These are phyloP conservation scores for Pseudocohnilembus persalinus DNA, from an alignment of 169 alveolate genomes.

Conservation along the genomic window DNA sequence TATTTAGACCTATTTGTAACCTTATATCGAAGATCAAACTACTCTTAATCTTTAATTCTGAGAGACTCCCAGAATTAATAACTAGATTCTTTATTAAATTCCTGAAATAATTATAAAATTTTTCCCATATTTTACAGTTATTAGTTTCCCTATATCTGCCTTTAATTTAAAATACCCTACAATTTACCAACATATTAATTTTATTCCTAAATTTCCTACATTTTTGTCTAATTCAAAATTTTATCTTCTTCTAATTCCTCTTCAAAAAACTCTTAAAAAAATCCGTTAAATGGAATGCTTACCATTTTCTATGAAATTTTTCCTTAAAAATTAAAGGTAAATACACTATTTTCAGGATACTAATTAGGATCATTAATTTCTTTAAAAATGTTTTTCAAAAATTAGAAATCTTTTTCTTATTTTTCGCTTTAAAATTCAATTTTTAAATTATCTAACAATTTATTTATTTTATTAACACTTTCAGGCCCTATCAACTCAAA, in stretches of 20 bases:
- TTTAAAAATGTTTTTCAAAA: not conserved
- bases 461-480: not conserved
- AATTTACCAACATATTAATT: conserved; percentile 1
- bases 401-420: not conserved
- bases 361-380: conserved; percentile 1
- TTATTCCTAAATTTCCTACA: not conserved
- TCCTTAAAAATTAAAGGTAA: not conserved
- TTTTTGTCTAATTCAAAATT: not conserved
- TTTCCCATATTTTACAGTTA: conserved; percentile 4
- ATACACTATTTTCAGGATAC: conserved; percentile 11
- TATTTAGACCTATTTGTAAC: conserved; percentile 24
- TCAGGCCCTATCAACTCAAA: conserved; percentile 19
- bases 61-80: no score
- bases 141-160: conserved; percentile 10
- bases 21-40: conserved; percentile 23
- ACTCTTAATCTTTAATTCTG: conserved; percentile 4
- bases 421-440: not conserved
- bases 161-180: conserved; percentile 1
- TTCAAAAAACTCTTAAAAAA: not conserved
- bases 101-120: conserved; percentile 16
- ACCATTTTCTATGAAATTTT: conserved; percentile 8
- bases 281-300: not conserved
- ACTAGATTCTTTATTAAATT: no score
- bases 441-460: not conserved
- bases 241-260: not conserved